A percentile compares a stretch with the other conserved stretches of the same genome.
These are phyloP conservation scores for Tulasnella sp. DNA, from an alignment of 768 basidiomycete species.

Conservation along the genomic window DNA sequence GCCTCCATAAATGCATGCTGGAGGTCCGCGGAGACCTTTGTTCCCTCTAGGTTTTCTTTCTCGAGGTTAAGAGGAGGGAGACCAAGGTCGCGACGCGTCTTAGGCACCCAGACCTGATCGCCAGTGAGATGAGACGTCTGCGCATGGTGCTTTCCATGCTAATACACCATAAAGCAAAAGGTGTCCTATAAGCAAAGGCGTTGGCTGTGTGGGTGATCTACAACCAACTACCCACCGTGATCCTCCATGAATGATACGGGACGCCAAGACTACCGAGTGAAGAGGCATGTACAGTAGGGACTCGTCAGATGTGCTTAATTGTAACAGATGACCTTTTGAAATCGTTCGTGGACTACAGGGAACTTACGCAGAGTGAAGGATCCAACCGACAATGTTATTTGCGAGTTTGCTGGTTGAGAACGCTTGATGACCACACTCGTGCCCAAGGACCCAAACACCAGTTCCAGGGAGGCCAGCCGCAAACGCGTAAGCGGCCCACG, in stretches of 20 bases:
- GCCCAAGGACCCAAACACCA: conserved; percentile 89
- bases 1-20: conserved; percentile 73
- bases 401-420: conserved; percentile 87
- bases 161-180: background rate
- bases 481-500: conserved; percentile 79
- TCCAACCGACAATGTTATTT: conserved; percentile 88
- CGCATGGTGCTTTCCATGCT: conserved; percentile 90
- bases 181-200: background rate
- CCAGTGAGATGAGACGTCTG: conserved; percentile 87
- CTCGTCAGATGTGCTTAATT: too few species aligned
- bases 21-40: conserved; percentile 54
- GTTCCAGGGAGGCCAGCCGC: conserved; percentile 77
- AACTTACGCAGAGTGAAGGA: conserved; percentile 78
- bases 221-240: conserved; percentile 46
- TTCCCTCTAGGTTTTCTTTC: conserved; percentile 54
- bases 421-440: conserved; percentile 94
- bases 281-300: too few species aligned
- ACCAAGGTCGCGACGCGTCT: conserved; percentile 66
- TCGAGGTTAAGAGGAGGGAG: conserved; percentile 55
- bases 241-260: conserved; percentile 94
- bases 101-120: conserved; percentile 92
- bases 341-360: background rate
- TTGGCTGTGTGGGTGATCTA: too few species aligned
- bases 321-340: background rate
- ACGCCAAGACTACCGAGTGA: conserved; percentile 60